These are phyloP conservation scores for Penium margaritaceum DNA, from an alignment of 139 green algal genomes.

Conservation along the genomic window DNA sequence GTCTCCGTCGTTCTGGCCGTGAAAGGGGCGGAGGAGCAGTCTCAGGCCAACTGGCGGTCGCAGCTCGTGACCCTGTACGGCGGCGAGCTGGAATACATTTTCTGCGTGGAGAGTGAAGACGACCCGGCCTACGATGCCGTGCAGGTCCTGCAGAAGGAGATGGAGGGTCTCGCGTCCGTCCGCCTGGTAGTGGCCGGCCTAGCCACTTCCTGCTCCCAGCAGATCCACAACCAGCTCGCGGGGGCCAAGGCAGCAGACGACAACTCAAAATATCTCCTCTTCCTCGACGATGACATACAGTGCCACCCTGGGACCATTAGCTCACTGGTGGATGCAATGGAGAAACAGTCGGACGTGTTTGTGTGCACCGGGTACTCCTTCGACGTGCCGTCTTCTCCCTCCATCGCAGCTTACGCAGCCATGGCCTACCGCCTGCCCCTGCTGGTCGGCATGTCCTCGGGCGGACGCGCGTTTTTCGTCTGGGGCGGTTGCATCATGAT, in stretches of 20 bases:
- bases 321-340: conserved; percentile 60
- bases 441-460: conserved; percentile 30
- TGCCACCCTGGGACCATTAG: conserved; percentile 62
- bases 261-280: conserved; percentile 65
- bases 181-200: conserved; percentile 31
- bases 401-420: conserved; percentile 11
- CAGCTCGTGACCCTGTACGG: conserved; percentile 37
- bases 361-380: conserved; percentile 83
- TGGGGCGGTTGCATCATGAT: conserved; percentile 87
- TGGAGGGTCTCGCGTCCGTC: neutral
- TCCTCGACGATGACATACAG: conserved; percentile 84
- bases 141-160: conserved; percentile 8
- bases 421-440: conserved; percentile 42
- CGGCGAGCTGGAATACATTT: conserved; percentile 25
- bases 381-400: conserved; percentile 55
- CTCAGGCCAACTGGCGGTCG: conserved; percentile 29
- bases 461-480: conserved; percentile 59
- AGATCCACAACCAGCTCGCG: conserved; percentile 45
- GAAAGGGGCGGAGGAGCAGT: conserved; percentile 15
- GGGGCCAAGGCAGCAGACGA: neutral
- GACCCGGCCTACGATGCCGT: conserved; percentile 21
- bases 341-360: conserved; percentile 58
- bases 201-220: conserved; percentile 25
- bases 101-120: conserved; percentile 34
- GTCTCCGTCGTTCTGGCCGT: conserved; percentile 24